Conservation (phyloP, 2,329 filamentous ascomycete genomes). For the Fusarium sp. region DNA sequence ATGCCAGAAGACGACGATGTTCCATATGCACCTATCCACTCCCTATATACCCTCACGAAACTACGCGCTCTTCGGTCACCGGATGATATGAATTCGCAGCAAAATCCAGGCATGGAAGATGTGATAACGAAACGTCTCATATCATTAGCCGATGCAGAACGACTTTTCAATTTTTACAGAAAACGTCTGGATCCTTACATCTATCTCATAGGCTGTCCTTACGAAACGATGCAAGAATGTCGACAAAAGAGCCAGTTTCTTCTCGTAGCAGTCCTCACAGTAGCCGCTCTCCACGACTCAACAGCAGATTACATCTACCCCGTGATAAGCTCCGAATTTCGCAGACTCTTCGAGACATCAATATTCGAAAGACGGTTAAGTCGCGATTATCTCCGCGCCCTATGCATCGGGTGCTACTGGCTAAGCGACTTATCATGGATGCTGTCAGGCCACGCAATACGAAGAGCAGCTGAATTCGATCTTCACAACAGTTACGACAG, state of each 20-base stretch:
- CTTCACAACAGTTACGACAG: constrained; percentile 52
- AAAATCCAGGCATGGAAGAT: constrained; percentile 34
- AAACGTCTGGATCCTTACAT: constrained; percentile 60
- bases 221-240: constrained; percentile 58
- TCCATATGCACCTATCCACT: constrained; percentile 49
- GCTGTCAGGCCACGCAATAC: constrained; percentile 62
- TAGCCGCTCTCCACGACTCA: constrained; percentile 66
- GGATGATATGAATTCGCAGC: constrained; percentile 29
- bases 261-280: constrained; percentile 64
- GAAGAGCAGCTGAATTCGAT: constrained; percentile 57
- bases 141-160: constrained; percentile 57
- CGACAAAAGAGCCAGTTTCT: constrained; percentile 65
- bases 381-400: constrained; percentile 64
- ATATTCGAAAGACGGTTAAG: constrained; percentile 48
- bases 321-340: constrained; percentile 63
- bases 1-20: constrained; percentile 45
- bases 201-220: constrained; percentile 60
- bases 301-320: constrained; percentile 61
- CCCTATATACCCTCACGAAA: constrained; percentile 48
- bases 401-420: constrained; percentile 70
- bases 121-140: constrained; percentile 52
- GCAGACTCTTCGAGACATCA: constrained; percentile 59
- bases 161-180: constrained; percentile 60
- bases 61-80: constrained; percentile 47
- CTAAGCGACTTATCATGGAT: constrained; percentile 70